Conservation (phyloP, 805 yeast species). For the Cyberlindnera mrakii region DNA sequence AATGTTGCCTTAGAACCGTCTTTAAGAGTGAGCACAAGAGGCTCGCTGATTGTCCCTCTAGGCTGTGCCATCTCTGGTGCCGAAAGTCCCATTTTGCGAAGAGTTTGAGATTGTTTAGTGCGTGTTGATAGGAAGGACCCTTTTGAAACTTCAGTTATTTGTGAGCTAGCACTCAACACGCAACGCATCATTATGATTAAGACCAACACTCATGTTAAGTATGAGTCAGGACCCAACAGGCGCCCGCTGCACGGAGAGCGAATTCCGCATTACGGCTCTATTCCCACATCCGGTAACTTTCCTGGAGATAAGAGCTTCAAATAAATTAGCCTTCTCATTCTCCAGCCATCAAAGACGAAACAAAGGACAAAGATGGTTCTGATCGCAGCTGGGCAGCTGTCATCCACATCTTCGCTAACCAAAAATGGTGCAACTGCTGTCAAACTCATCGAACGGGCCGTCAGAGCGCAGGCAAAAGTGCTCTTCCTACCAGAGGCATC, state of each 20-base stretch:
- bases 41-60: slow-evolving; percentile 27
- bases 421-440: slow-evolving; percentile 57
- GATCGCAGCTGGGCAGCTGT: slow-evolving; percentile 82
- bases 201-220: no score
- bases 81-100: slow-evolving; percentile 7
- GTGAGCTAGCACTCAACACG: no score
- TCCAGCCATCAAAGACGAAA: neutral
- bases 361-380: slow-evolving; percentile 36
- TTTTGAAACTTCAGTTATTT: no score
- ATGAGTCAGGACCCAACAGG: no score
- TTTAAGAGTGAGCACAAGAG: slow-evolving; percentile 30
- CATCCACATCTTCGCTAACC: slow-evolving; percentile 59
- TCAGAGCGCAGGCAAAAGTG: slow-evolving; percentile 52
- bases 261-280: neutral
- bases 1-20: slow-evolving; percentile 50
- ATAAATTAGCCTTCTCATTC: neutral
- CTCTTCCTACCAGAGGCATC: slow-evolving; percentile 91
- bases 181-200: no score
- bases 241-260: neutral
- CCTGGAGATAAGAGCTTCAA: neutral
- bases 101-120: no score
- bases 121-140: no score
- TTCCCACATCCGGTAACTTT: neutral
- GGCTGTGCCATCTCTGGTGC: slow-evolving; percentile 31
- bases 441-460: slow-evolving; percentile 58